A percentile compares a stretch with the other conserved stretches of the same genome.
Conservation (phyloP, 2,329 filamentous ascomycete species). For the Colletotrichum sp. region DNA sequence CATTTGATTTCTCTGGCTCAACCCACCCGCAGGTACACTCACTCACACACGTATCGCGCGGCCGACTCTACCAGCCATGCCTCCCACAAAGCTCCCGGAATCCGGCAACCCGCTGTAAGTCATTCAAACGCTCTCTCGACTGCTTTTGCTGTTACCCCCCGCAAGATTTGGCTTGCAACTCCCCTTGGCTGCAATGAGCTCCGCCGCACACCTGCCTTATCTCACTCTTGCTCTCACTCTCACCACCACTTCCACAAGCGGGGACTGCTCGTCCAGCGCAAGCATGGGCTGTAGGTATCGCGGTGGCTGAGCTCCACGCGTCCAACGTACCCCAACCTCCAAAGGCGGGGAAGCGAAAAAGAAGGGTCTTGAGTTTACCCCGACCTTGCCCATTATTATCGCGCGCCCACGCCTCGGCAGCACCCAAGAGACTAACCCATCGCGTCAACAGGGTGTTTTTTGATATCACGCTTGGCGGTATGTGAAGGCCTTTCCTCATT, state of each 20-base stretch:
- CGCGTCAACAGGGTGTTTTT: slow-evolving; percentile 65
- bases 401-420: not conserved
- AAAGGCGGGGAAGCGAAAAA: not conserved
- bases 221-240: not conserved
- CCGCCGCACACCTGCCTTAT: not conserved
- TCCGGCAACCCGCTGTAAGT: slow-evolving; percentile 55
- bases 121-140: not conserved
- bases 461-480: slow-evolving; percentile 80
- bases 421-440: slow-evolving; percentile 9
- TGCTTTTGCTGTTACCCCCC: not conserved
- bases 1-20: not conserved
- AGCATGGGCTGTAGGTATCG: not conserved
- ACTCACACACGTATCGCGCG: not conserved
- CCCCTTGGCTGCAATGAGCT: not conserved
- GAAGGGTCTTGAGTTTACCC: not conserved
- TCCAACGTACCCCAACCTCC: not conserved
- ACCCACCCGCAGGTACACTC: not conserved
- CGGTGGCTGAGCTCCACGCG: slow-evolving; percentile 5
- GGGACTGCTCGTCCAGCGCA: not conserved
- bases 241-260: not conserved
- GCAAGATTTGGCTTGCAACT: not conserved
- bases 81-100: slow-evolving; percentile 50
- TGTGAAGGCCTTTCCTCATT: not conserved
- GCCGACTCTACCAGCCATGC: slow-evolving; percentile 33
- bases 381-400: not conserved